phyloP scores from a whole-genome alignment of 805 yeast genomes.

The Starmerella bacillaris region DNA sequence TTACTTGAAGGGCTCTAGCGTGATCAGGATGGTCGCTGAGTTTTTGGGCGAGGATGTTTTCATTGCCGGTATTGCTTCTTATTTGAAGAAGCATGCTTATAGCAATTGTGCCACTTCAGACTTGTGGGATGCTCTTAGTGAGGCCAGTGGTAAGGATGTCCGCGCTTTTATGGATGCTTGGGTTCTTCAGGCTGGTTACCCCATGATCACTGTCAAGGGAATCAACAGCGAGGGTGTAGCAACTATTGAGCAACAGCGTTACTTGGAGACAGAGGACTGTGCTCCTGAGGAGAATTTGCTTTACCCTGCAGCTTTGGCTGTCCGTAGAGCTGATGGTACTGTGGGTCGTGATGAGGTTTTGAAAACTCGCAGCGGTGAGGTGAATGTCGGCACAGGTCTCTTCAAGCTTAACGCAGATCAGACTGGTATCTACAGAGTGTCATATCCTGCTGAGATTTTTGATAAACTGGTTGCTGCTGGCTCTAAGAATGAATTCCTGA shows the following conservation, averaged over 20 bases:
- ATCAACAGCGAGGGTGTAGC: constrained; percentile 14
- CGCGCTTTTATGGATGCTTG: constrained; percentile 44
- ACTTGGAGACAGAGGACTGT: constrained; percentile 45
- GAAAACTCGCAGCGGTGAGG: constrained; percentile 30
- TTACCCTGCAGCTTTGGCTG: constrained; percentile 39
- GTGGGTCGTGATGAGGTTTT: constrained; percentile 40
- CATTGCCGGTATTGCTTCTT: constrained; percentile 52
- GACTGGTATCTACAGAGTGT: constrained; percentile 43
- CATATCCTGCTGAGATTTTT: constrained; percentile 36
- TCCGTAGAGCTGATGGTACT: constrained; percentile 38
- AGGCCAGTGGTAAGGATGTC: constrained; percentile 45
- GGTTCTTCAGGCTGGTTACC: constrained; percentile 61
- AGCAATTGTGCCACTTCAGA: constrained; percentile 60
- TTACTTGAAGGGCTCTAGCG: constrained; percentile 63
- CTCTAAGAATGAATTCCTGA: constrained; percentile 29
- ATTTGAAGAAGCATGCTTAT: constrained; percentile 43
- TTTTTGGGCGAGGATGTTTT: constrained; percentile 52
- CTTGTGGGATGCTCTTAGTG: constrained; percentile 50
- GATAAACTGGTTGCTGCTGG: constrained; percentile 37
- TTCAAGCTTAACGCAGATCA: constrained; percentile 46
- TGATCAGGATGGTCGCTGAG: constrained; percentile 57
- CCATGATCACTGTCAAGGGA: constrained; percentile 37
- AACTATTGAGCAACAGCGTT: constrained; percentile 38
- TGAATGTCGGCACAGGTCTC: constrained; percentile 32
- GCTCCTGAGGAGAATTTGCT: constrained; percentile 38